Base-by-base conservation (phyloP, 2,329 filamentous ascomycete genomes). In the Botryotinia convoluta region DNA sequence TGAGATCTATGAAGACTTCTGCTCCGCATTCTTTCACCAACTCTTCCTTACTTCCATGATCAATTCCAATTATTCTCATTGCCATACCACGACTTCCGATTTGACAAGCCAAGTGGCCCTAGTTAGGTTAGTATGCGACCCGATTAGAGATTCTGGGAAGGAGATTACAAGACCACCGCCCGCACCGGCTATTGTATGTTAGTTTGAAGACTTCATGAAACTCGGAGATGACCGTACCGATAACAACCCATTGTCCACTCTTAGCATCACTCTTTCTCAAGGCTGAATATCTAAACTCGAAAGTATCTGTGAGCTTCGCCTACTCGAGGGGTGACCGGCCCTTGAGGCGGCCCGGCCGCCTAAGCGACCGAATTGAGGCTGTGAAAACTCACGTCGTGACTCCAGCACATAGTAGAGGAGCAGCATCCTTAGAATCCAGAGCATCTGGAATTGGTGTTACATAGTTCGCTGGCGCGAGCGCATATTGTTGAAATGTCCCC, bases 401-500 rank as follows among this genome's bases (percentile, higher is more conserved):
- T 42, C 90, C 91, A 22, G 89, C 90, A 81, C 90, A 92, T 70
- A 92, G 85, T 83, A 92, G 86, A 0, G 90, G 91, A 2, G 91
- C 91, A 0, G 91, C 91, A 37, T 85, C 84, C 69, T 87, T 89
- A 16, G 87, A 89, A 60, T 85, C 81, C 29, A 93, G 81, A 5
- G 80, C 82, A 7, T 91, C 89, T 3, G 91, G 91, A 76, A 93
- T 92, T 2, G 89, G 89, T 0, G 91, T 92, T 3, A 92, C 90
- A 80, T 93, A 92, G 81, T 87, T 86, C 4, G 90, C 90, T 16
- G 89, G 88, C 0, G 86, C 87, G 26, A 91, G 79, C 29, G 87
- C 87, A 78, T 92, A 93, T 82, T 92, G 89, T 79, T 92, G 91
- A 80, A 92, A 93, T n/a, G 90, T 93, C 54, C 91, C 91, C 0